Evolutionary conservation across 148 eudicot species (phyloP), one percentile per base, ranked within the genome.

Genomic region (Salicornia ramosissima): DNA sequence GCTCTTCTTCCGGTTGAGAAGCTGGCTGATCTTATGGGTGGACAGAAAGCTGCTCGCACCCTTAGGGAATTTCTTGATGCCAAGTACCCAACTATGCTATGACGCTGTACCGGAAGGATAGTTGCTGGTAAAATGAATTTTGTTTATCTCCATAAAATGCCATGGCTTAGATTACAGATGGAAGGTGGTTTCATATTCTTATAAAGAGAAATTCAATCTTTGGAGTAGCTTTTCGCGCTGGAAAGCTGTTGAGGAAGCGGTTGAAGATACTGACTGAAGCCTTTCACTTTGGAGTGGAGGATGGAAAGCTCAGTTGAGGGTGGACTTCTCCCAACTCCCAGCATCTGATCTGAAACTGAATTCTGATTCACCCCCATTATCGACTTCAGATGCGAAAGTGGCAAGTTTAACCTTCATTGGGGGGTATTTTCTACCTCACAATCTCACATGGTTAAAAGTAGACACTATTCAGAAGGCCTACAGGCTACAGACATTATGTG

Each of bases 51-150:
- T 65, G 99, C 97, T 65, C 88, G 82, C 62, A 87, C 87, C 15
- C 85, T 91, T 68, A 81, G 93, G 74, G 99, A 94, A 67, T 94
- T 94, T 75, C 97, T 94, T 64, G 99, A 94, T 79, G 99, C 99
- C 74, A 94, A 91, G 84, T 94, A 90, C 69, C 99, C 99, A 62
- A 91, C 88, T 56, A 74, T 94, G 86, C 81, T 88, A 19, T 92
- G 75, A 56, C 57, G 9, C 33, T 12, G 1, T 34, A 21, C 16
- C 33, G 21, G 5, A 2, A 19, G 21, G 5, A 2, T 29, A 18
- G 53, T 6, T 13, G 13, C 47, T 45, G 74, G 30, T 56, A 24
- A 31, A 50, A 47, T 61, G 19, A 67, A 28, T 30, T 50, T 26
- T 43, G 40, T 14, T 59, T 10, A 60, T 42, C n/a, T 60, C 26